Base-by-base conservation (phyloP, 2,329 filamentous ascomycete genomes). In the Didymella arachidicola region DNA sequence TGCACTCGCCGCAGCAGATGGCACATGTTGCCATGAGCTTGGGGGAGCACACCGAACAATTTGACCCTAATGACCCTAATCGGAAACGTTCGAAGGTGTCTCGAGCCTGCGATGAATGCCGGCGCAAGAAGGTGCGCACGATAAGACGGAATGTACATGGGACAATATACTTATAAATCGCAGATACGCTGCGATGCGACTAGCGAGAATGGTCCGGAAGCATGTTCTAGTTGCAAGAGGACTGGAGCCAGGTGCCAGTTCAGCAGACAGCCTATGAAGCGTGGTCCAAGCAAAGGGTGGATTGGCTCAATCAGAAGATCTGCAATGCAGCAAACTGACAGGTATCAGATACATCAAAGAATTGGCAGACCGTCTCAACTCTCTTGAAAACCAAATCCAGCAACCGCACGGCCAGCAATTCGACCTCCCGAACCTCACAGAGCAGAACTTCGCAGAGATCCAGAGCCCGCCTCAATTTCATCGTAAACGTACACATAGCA, bases 101-200 rank as follows among this genome's bases (percentile, higher is more conserved):
- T 11, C 74, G 76, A 51, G 77, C 77, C 10, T 79, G 77, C 63
- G 77, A 79, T 57, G 76, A 78, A 60, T 79, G 77, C 56, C 70
- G 77, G 48, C 68, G 77, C 29, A 79, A 79, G 63, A 79, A 79
- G 72, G 76, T 78, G 49, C 25, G 67, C 51, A 42, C 60, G n/a
- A 47, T 8, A 16, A 19, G 7, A 25, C 19, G 11, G 19, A 7
- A 19, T 7, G 16, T 19, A 14, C 29, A 34, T 19, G 14, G 30
- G 36, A 5, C 46, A 36, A n/a, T 16, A 29, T 43, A 16, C 42
- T 25, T 25, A 34, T 26, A 18, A 32, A 10, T 6, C 19, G 19
- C 57, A 78, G 76, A 78, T 78, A 52, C 71, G 76, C 59, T 78
- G 76, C 60, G 76, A 78, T 55, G 75, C 76, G 26, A 78, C 76